Base-by-base conservation (phyloP, 108 stramenopile species). In the Nitzschia inconspicua region DNA sequence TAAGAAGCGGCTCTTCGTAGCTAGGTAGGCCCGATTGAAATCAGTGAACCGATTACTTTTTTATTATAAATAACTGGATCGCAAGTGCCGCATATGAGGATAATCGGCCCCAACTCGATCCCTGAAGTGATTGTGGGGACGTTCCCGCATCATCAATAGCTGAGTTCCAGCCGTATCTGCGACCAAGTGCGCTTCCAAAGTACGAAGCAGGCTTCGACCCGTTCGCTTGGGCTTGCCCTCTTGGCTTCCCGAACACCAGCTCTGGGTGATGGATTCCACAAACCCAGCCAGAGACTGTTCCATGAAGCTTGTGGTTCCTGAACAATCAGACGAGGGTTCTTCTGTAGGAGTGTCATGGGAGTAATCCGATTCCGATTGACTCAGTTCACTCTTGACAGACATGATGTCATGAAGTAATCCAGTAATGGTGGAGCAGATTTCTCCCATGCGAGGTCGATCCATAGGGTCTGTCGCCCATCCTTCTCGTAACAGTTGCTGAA, bases 391-490 rank as follows among this genome's bases (percentile, higher is more conserved):
- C n/a, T n/a, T n/a, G n/a, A n/a, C n/a, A n/a, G n/a, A 25, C 3
- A 18, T 22, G 9, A 37, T 37, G 16, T 54, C 53, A 18, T 36
- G 16, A 7, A 54, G 20, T 5, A 36, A 20, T 2, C 24, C 23
- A 22, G 34, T 16, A 16, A 54, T 37, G 20, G 11, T 29, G 4
- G 4, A 13, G 24, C 53, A 54, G 24, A 65, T 43, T 7, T 50
- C 37, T 5, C 47, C n/a, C 19, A 56, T 65, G 9, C 34, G 31
- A 11, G 67, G 67, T 14, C 59, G 57, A 1, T 53, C 41, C 19
- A 26, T 30, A 4, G 67, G 48, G 6, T 68, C 29, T 22, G 30
- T 22, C 13, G 57, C 58, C 67, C 67, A 68, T 22, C 34, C 47
- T 51, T 29, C 14, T 10, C 36, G 22, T 24, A 68, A 24, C 13